Evolutionary conservation across 768 basidiomycete species (phyloP), one percentile per base, ranked within the genome.

Genomic region (Baorangia bicolor): DNA sequence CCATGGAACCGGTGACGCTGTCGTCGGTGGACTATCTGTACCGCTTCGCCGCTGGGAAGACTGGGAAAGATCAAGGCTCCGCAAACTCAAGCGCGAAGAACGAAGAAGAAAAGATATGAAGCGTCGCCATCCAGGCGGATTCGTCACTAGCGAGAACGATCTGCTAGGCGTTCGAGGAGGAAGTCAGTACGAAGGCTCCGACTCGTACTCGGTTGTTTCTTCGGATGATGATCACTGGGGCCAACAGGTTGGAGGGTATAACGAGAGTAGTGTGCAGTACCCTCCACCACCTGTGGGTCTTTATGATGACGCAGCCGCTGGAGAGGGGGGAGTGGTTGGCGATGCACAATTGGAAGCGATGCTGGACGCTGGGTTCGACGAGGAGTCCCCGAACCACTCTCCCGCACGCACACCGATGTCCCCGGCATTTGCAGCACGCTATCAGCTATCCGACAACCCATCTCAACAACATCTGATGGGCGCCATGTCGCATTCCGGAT

Each of bases 21-120:
- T 74, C 7, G 69, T 76, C 43, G 78, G 77, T 49, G 83, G 81
- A 6, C 72, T 78, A 40, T 83, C 82, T 0, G 84, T 98, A n/a
- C 94, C 97, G 0, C 75, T 98, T 68, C 85, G 96, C n/a, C 82
- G 96, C 47, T 99, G 97, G 97, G 97, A 98, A 73, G 96, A 99
- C 64, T 99, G 96, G 97, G 97, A 99, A 68, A 85, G 94, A 23
- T 96, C 94, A 25, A 82, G 97, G 41, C 78, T 98, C 44, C 88
- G 96, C 48, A 98, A 98, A 74, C 59, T 96, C 31, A 85, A 83
- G 57, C 86, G 97, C 2, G 95, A 97, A 65, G 92, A 94, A 63
- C 81, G 87, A 61, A 78, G 93, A 54, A 76, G 88, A 55, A 79
- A 78, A 64, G 94, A 98, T 8, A 81, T 97, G 61, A 94, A 94